These are phyloP conservation scores for Sporothrix pallida DNA, from an alignment of 2,329 filamentous ascomycete genomes.

Conservation along the genomic window DNA sequence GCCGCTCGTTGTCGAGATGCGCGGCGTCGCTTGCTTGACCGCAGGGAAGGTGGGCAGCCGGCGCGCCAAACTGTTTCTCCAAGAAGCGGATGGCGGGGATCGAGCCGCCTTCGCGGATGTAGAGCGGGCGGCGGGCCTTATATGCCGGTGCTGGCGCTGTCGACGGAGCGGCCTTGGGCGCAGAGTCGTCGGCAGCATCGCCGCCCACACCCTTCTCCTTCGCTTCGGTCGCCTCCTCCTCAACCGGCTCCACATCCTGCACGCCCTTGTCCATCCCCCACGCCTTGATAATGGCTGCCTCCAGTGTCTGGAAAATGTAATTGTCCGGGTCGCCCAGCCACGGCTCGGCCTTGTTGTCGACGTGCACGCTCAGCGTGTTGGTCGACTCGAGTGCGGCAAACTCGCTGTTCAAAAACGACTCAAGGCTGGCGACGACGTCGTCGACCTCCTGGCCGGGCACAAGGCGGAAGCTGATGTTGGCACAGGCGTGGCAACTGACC, in stretches of 20 bases:
- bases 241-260: constrained; percentile 37
- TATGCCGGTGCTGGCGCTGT: neutral
- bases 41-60: constrained; percentile 90
- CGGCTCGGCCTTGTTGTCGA: constrained; percentile 92
- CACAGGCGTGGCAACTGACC: constrained; percentile 87
- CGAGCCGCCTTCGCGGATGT: constrained; percentile 93
- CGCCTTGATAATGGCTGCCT: constrained; percentile 80
- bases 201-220: neutral
- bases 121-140: constrained; percentile 70
- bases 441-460: constrained; percentile 92
- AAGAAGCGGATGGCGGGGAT: constrained; percentile 94
- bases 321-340: constrained; percentile 94
- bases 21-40: constrained; percentile 93
- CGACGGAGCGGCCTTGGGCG: neutral
- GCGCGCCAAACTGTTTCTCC: constrained; percentile 90
- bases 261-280: constrained; percentile 67
- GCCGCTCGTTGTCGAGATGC: constrained; percentile 93
- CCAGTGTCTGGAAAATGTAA: constrained; percentile 86
- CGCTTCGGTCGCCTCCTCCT: neutral
- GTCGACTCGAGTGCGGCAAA: constrained; percentile 78
- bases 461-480: constrained; percentile 85
- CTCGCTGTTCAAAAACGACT: constrained; percentile 68
- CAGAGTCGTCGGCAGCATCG: neutral
- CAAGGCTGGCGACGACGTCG: constrained; percentile 72
- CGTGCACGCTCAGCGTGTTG: constrained; percentile 79